Evolutionary conservation across 139 green algal species (phyloP), one percentile per base, ranked within the genome.

Genomic region (Penium margaritaceum): DNA sequence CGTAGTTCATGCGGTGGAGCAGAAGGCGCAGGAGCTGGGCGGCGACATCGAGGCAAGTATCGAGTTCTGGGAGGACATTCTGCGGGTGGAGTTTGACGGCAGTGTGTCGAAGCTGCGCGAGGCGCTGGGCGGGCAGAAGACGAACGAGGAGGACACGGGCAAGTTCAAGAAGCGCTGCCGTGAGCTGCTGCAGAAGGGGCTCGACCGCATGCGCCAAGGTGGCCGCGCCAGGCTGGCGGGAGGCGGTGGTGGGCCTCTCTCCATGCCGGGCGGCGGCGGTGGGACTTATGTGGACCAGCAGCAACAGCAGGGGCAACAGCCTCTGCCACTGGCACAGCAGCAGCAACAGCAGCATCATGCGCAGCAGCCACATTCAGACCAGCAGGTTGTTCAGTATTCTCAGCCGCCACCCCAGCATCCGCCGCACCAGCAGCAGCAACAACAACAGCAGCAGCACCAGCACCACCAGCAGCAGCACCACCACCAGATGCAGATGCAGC

Each of bases 181-280:
- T 51, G 68, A 67, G 29, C 29, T 76, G 43, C 51, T 76, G n/a
- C 68, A 76, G 51, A n/a, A 70, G 46, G 68, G 68, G 14, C 53
- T 76, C 9, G 68, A 76, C 30, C 27, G 68, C 30, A 38, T 76
- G 46, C n/a, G n/a, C n/a, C n/a, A n/a, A n/a, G n/a, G n/a, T n/a
- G n/a, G n/a, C n/a, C n/a, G n/a, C n/a, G n/a, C n/a, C n/a, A n/a
- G 51, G 51, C 51, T 60, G 30, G 30, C 24, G 30, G 30, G 51
- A 60, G 51, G 19, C 51, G 30, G 51, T n/a, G n/a, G n/a, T n/a
- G n/a, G n/a, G n/a, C n/a, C n/a, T n/a, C n/a, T n/a, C n/a, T n/a
- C n/a, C n/a, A n/a, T n/a, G n/a, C n/a, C n/a, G n/a, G n/a, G n/a
- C n/a, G n/a, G n/a, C n/a, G n/a, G n/a, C n/a, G n/a, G n/a, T n/a